Evolutionary conservation across 331 rosid genomes (phyloP), one percentile per base, ranked within the genome.

Genomic region (Quercus phellos): DNA sequence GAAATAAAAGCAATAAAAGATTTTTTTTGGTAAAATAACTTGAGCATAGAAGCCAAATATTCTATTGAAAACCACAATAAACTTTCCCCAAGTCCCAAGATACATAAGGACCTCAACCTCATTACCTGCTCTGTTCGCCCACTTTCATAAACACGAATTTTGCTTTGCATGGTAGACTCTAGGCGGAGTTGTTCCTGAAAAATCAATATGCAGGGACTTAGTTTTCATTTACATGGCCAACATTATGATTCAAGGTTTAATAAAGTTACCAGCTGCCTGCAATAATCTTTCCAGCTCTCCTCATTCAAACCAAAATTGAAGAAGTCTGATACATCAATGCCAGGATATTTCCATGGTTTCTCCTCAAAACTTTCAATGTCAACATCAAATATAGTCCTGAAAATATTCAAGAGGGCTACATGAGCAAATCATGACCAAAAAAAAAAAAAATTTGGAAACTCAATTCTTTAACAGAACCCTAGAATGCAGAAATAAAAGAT

Each of bases 121-220:
- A 34, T 74, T 87, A 93, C 99, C 92, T 93, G 96, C 84, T 93
- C 99, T 70, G 97, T 84, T 77, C 99, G 88, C 71, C 97, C 98
- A 88, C 99, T 93, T 86, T 95, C 99, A 21, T 95, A 93, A 66
- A 95, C 99, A 22, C 96, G 96, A 78, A 95, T 95, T 85, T 90
- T 95, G 90, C 97, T 93, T 88, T 95, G 99, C 99, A 95, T 95
- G 6, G 99, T 95, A 76, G 97, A 88, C 89, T 95, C 99, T 83
- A 95, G 78, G 78, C 99, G 99, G 24, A 93, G 91, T 85, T 91
- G 99, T 82, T 95, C 99, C 99, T 95, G 85, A 46, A 84, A 77
- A 80, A 64, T 34, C 66, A 72, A 74, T n/a, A 6, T n/a, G 19
- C 18, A 73, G 77, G 73, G 16, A 42, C 72, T 85, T 42, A 81